Base-by-base conservation (phyloP, 768 basidiomycete species). In the Kwoniella sp. region DNA sequence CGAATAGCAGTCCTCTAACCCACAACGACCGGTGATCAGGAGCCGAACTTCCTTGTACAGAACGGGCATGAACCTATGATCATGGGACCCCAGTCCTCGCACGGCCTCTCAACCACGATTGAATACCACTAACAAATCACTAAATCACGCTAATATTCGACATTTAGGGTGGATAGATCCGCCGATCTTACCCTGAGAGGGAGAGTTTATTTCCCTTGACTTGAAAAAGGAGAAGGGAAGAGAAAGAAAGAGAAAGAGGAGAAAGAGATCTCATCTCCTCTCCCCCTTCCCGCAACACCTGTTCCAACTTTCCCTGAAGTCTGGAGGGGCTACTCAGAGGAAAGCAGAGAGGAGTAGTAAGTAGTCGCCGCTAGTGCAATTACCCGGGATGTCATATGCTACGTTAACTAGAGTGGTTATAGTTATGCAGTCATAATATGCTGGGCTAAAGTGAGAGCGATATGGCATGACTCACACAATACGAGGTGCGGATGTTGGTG, bases 291-390 rank as follows among this genome's bases (percentile, higher is more conserved):
- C 10, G 40, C 17, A 6, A 10, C 8, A 44, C 17, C 17, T 19
- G 4, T 6, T 44, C 33, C 40, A 19, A 19, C 40, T 19, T 10
- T 10, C 40, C 40, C 40, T 44, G 40, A 44, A 44, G 40, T 19
- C 40, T 44, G 17, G 40, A 44, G 40, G 7, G 40, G 17, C 33
- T 33, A 13, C 13, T 33, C 33, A 33, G n/a, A n/a, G n/a, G n/a
- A n/a, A n/a, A n/a, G n/a, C n/a, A n/a, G n/a, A n/a, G n/a, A n/a
- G n/a, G n/a, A n/a, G n/a, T n/a, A n/a, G n/a, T n/a, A 33, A 6
- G 33, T 33, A 33, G 17, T 44, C 40, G 40, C 40, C 40, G 40
- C 40, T 44, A 44, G 40, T 44, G 40, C 40, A 44, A 44, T 44
- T 44, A 44, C 40, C n/a, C 40, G 40, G 40, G 40, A 19, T 44